Conservation (phyloP, 1,284 basidiomycete species). For the Omphalotus olearius region DNA sequence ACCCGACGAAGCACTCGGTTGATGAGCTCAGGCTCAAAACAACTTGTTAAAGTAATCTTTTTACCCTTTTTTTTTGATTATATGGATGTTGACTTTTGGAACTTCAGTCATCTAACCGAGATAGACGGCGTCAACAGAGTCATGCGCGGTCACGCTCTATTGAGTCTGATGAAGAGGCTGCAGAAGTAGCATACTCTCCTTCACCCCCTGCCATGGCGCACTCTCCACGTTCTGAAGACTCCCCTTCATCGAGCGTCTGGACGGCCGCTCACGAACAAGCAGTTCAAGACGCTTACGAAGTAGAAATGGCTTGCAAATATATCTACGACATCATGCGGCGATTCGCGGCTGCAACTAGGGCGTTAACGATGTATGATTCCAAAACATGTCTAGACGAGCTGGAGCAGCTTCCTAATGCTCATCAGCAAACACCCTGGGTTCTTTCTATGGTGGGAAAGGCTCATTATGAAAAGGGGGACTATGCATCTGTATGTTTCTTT, state of each 20-base stretch:
- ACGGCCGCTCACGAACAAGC: conserved; percentile 58
- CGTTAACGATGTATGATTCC: conserved; percentile 74
- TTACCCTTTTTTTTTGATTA: background rate
- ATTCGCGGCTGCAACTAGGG: conserved; percentile 75
- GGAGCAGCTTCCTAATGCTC: conserved; percentile 69
- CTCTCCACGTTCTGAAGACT: conserved; percentile 56
- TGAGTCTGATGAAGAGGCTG: conserved; percentile 71
- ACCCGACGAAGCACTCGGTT: conserved; percentile 69
- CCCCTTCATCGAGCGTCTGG: conserved; percentile 54
- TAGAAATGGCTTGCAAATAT: conserved; percentile 74
- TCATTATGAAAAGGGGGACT: conserved; percentile 85
- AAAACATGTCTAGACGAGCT: conserved; percentile 71
- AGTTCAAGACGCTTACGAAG: conserved; percentile 67
- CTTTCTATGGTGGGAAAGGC: conserved; percentile 80
- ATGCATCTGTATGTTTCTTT: conserved; percentile 66
- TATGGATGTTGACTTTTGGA: conserved; percentile 7
- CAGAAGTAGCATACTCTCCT: conserved; percentile 49
- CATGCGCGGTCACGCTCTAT: conserved; percentile 52
- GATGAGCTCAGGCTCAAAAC: conserved; percentile 42
- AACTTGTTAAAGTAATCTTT: conserved; percentile 34
- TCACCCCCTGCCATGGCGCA: conserved; percentile 58
- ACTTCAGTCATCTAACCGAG: conserved; percentile 46
- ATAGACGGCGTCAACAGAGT: conserved; percentile 50
- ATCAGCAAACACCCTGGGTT: conserved; percentile 74
- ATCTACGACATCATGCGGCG: conserved; percentile 77